These are phyloP conservation scores for Pythium periplocum DNA, from an alignment of 352 stramenopile species.

Conservation along the genomic window DNA sequence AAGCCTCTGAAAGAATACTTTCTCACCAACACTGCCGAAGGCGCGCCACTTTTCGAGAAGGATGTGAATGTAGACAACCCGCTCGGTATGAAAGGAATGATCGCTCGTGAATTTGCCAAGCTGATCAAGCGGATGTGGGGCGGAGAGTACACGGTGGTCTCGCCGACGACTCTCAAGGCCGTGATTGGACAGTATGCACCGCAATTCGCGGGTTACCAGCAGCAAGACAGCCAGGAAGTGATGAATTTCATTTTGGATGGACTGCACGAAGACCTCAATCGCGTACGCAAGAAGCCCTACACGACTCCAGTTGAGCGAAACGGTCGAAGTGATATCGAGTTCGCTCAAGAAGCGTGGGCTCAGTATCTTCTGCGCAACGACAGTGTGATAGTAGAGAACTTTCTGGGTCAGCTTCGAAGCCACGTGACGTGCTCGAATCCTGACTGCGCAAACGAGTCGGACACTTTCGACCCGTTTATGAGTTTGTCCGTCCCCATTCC, in stretches of 20 bases:
- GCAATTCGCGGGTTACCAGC: slow-evolving; percentile 86
- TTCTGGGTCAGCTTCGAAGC: slow-evolving; percentile 85
- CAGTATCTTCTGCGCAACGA: slow-evolving; percentile 90
- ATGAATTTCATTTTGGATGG: slow-evolving; percentile 91
- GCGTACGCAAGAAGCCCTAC: slow-evolving; percentile 80
- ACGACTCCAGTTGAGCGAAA: slow-evolving; percentile 65
- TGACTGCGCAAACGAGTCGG: slow-evolving; percentile 68
- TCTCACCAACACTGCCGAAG: slow-evolving; percentile 60
- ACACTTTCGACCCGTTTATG: slow-evolving; percentile 90
- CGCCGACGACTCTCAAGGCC: slow-evolving; percentile 70
- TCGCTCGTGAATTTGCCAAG: slow-evolving; percentile 94
- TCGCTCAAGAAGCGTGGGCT: slow-evolving; percentile 74
- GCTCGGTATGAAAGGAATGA: slow-evolving; percentile 89
- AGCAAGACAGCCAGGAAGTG: slow-evolving; percentile 91
- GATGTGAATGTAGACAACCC: slow-evolving; percentile 96
- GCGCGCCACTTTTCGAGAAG: slow-evolving; percentile 30
- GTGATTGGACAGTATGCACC: slow-evolving; percentile 84
- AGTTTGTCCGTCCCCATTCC: slow-evolving; percentile 87
- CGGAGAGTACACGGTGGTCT: slow-evolving; percentile 81
- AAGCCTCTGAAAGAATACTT: slow-evolving; percentile 92
- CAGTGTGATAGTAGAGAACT: slow-evolving; percentile 88
- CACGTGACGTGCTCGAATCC: slow-evolving; percentile 82
- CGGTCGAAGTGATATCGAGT: slow-evolving; percentile 52
- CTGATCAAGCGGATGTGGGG: slow-evolving; percentile 94
- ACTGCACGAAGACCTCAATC: slow-evolving; percentile 90